phyloP scores from a whole-genome alignment of 1,284 basidiomycete species.

The Irpex rosettiformis region DNA sequence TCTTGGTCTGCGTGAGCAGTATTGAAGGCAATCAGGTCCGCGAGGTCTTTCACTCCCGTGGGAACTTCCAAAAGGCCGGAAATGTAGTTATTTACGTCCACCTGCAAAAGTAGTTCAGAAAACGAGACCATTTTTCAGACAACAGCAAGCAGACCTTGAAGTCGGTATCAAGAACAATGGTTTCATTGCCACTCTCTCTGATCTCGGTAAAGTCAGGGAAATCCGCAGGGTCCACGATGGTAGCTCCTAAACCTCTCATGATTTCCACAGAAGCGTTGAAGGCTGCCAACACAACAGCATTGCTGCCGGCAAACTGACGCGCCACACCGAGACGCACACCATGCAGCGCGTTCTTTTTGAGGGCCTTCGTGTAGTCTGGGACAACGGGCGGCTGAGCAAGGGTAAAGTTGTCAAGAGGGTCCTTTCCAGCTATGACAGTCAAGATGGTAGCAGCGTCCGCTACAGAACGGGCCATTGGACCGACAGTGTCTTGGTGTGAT shows the following conservation, averaged over 20 bases:
- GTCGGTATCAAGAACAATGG: constrained; percentile 34
- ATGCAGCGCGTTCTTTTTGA: constrained; percentile 31
- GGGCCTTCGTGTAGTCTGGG: constrained; percentile 37
- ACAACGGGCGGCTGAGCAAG: constrained; percentile 35
- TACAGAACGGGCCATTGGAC: constrained; percentile 45
- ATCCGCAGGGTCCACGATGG: constrained; percentile 40
- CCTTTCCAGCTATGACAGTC: constrained; percentile 41
- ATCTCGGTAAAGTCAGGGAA: constrained; percentile 35
- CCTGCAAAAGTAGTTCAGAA: constrained; percentile 18
- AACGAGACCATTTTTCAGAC: background rate
- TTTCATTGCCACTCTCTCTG: constrained; percentile 28
- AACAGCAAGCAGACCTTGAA: constrained; percentile 34
- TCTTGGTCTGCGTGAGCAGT: constrained; percentile 37
- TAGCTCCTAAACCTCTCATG: constrained; percentile 36
- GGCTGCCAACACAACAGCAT: constrained; percentile 25
- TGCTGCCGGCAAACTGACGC: constrained; percentile 24
- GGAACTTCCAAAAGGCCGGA: constrained; percentile 31
- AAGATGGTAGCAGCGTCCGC: constrained; percentile 43
- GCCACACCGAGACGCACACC: constrained; percentile 43
- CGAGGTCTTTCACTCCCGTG: constrained; percentile 34
- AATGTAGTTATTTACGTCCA: constrained; percentile 34
- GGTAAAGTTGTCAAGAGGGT: constrained; percentile 43
- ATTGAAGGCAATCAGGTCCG: constrained; percentile 43
- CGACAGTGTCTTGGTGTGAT: constrained; percentile 46
- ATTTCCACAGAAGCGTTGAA: constrained; percentile 38